These are phyloP conservation scores for Chamaecrista fasciculata DNA, from an alignment of 306 rosid species.

Conservation along the genomic window DNA sequence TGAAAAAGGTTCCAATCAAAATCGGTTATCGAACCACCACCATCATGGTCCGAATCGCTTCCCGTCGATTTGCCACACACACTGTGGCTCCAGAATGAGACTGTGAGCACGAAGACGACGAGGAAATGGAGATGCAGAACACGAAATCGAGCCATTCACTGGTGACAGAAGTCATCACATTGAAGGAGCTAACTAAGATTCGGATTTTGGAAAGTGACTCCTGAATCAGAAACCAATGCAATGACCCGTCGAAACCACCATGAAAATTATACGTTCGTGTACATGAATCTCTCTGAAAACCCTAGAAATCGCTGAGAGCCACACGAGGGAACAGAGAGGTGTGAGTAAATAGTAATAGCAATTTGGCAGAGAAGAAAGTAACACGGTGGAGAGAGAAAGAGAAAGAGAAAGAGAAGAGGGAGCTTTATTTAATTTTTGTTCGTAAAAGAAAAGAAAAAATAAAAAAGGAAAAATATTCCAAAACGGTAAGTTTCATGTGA, in stretches of 20 bases:
- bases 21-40: slow-evolving; percentile 50
- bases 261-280: slow-evolving; percentile 3
- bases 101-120: slow-evolving; percentile 25
- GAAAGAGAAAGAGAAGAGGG: too few relatives aligned
- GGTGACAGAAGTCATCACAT: slow-evolving; percentile 66
- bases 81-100: slow-evolving; percentile 27
- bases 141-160: slow-evolving; percentile 88
- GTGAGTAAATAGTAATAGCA: slow-evolving; percentile 22
- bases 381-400: neutral
- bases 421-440: slow-evolving; percentile 42
- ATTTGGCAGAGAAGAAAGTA: slow-evolving; percentile 33
- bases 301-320: slow-evolving; percentile 56
- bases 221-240: slow-evolving; percentile 40
- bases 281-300: slow-evolving; percentile 40
- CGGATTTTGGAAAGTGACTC: slow-evolving; percentile 29
- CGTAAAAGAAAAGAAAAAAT: too few relatives aligned
- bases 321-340: slow-evolving; percentile 33
- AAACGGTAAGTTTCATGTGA: slow-evolving; percentile 26
- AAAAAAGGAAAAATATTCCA: neutral
- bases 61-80: slow-evolving; percentile 28
- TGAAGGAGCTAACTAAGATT: slow-evolving; percentile 27
- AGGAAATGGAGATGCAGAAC: slow-evolving; percentile 43
- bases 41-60: slow-evolving; percentile 40
- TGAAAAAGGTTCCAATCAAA: slow-evolving; percentile 66
- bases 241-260: slow-evolving; percentile 32